Conservation (phyloP, 2,329 filamentous ascomycete genomes). For the Gnomoniopsis smithogilvyi region DNA sequence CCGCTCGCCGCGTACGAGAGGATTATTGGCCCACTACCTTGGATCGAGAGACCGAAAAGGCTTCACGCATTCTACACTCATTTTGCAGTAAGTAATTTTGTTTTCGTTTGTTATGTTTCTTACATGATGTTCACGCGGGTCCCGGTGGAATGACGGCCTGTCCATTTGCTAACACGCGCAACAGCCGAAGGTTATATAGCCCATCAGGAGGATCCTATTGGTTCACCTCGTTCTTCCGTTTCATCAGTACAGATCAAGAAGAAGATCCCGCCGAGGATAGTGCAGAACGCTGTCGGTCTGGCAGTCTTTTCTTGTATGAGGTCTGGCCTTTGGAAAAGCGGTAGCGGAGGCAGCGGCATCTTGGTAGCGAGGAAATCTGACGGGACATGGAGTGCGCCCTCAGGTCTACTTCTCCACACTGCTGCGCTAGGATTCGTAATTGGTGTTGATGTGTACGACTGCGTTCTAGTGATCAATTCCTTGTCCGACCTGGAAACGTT, state of each 20-base stretch:
- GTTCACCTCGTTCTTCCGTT: constrained; percentile 11
- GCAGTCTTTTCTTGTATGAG: constrained; percentile 96
- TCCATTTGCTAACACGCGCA: background rate
- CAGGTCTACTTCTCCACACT: constrained; percentile 86
- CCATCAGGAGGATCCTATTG: constrained; percentile 5
- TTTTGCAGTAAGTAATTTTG: constrained; percentile 69
- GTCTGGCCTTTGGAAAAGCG: constrained; percentile 86
- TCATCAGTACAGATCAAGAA: constrained; percentile 51
- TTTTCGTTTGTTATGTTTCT: no score
- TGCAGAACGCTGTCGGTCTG: constrained; percentile 84
- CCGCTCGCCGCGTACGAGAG: constrained; percentile 26
- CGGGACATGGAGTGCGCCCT: constrained; percentile 87
- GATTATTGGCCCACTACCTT: constrained; percentile 56
- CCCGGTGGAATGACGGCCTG: background rate
- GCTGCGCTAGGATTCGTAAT: constrained; percentile 84
- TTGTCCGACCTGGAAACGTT: constrained; percentile 81
- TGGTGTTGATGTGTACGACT: constrained; percentile 94
- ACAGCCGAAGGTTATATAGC: constrained; percentile 16
- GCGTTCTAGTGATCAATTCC: constrained; percentile 88
- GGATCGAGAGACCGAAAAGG: constrained; percentile 89
- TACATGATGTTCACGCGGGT: background rate
- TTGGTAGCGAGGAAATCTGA: constrained; percentile 81
- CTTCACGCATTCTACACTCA: constrained; percentile 81
- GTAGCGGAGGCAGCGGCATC: constrained; percentile 85
- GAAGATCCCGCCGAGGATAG: constrained; percentile 82